Evolutionary conservation across 2,329 filamentous ascomycete species (phyloP), one percentile per base, ranked within the genome.

Genomic region (Zasmidium cellare): DNA sequence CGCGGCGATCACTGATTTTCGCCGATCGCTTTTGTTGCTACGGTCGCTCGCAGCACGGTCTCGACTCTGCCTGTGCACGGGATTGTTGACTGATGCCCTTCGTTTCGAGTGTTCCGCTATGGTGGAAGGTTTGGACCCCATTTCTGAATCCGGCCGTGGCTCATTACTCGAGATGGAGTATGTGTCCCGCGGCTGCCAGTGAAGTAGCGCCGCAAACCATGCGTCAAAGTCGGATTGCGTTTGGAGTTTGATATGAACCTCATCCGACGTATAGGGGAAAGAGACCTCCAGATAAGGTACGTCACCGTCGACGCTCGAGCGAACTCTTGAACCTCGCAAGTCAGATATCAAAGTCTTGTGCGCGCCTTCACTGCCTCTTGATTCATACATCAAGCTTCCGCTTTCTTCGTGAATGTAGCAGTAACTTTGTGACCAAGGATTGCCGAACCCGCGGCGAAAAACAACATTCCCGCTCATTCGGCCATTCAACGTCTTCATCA

Each of bases 131-230:
- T 57, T 62, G 28, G 60, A 60, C 41, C 48, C 60, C 55, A 57
- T 49, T 46, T 60, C 58, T 20, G 61, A 56, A 38, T 65, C 59
- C 28, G 63, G 58, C 23, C 57, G 59, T 28, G 49, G 57, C 35
- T 62, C 60, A 54, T 58, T 61, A 53, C 63, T 65, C 41, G 61
- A 60, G 18, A 57, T 50, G 18, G 61, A 64, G 23, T 53, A 51
- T 19, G 55, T 58, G 52, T 65, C 61, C 22, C 54, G 57, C 1
- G 87, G 85, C 22, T 84, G 83, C 90, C 90, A 94, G 70, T 88
- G 91, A 28, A 93, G 79, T 46, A 94, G 74, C 7, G 90, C 90
- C 14, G 90, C 90, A 56, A 92, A 84, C 90, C 90, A 94, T 20
- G 87, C 79, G 65, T 93, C 89, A 63, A 88, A 84, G 67, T 93